Percentiles rank a stretch among this genome's conserved stretches.
These are phyloP conservation scores for Aspergillus bertholletiae DNA, from an alignment of 495 filamentous ascomycete genomes.

Conservation along the genomic window DNA sequence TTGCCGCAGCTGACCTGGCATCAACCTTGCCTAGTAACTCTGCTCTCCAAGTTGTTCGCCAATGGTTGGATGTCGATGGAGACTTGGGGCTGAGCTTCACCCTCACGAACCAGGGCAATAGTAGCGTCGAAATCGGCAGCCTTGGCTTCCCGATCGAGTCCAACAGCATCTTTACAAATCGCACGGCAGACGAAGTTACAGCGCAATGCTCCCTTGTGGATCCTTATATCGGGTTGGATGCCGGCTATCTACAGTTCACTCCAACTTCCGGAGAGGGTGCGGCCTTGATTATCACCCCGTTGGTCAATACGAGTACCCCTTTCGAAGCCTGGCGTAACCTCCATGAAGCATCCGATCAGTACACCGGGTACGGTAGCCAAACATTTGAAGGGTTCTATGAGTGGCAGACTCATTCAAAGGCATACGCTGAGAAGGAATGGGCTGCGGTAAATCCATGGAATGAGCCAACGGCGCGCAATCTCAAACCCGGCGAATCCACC, in stretches of 20 bases:
- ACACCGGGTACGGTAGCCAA: conserved; percentile 41
- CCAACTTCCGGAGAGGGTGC: conserved; percentile 41
- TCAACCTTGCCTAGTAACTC: conserved; percentile 22
- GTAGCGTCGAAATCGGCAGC: conserved; percentile 44
- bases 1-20: conserved; percentile 23
- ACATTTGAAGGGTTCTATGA: conserved; percentile 52
- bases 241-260: conserved; percentile 46
- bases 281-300: conserved; percentile 44
- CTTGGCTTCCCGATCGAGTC: conserved; percentile 52
- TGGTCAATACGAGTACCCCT: conserved; percentile 22
- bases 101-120: conserved; percentile 34
- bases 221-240: conserved; percentile 50
- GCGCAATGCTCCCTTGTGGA: conserved; percentile 41
- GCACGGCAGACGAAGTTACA: conserved; percentile 36
- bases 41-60: conserved; percentile 34
- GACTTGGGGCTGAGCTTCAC: conserved; percentile 46
- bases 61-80: conserved; percentile 39
- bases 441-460: conserved; percentile 41
- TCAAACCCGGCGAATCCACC: conserved; percentile 35
- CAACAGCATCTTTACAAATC: conserved; percentile 55
- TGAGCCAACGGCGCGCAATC: conserved; percentile 34
- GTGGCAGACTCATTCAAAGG: conserved; percentile 45
- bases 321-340: conserved; percentile 51
- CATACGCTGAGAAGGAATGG: conserved; percentile 51
- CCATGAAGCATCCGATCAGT: conserved; percentile 15